These are phyloP conservation scores for Citrus cavaleriei DNA, from an alignment of 345 rosid species.

Conservation along the genomic window DNA sequence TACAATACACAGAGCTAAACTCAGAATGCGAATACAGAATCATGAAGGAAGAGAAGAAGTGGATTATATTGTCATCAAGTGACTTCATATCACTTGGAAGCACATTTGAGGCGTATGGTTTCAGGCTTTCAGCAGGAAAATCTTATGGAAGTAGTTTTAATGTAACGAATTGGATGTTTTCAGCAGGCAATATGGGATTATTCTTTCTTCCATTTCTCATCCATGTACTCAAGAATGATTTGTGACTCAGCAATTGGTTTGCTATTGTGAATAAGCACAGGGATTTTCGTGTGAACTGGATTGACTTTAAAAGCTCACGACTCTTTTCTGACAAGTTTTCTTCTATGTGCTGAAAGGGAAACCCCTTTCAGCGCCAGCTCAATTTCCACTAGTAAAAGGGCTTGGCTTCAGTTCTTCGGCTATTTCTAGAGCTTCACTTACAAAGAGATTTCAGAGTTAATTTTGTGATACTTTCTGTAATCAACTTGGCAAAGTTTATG, in stretches of 20 bases:
- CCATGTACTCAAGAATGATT: slow-evolving; percentile 40
- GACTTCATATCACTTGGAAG: not conserved
- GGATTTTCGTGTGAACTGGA: slow-evolving; percentile 36
- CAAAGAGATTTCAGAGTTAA: too few species aligned
- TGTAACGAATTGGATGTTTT: too few species aligned
- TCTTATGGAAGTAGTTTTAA: too few species aligned
- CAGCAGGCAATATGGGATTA: slow-evolving; percentile 32
- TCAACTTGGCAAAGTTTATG: too few species aligned
- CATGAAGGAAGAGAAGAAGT: not conserved
- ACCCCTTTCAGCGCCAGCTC: slow-evolving; percentile 42
- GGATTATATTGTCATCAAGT: not conserved
- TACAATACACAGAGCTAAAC: too few species aligned
- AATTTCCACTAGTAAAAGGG: slow-evolving; percentile 29
- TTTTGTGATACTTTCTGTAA: too few species aligned
- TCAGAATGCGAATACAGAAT: too few species aligned
- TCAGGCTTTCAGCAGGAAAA: too few species aligned
- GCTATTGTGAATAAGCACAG: slow-evolving; percentile 42
- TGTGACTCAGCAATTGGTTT: slow-evolving; percentile 33
- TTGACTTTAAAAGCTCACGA: slow-evolving; percentile 32
- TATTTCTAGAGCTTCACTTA: not conserved
- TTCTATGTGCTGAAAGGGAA: slow-evolving; percentile 28
- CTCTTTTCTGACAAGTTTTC: slow-evolving; percentile 33
- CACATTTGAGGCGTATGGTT: not conserved
- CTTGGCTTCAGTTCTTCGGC: slow-evolving; percentile 15
- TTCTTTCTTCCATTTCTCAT: slow-evolving; percentile 34